Evolutionary conservation across 1,284 basidiomycete species (phyloP).

Genomic region (Puccinia novopanici): DNA sequence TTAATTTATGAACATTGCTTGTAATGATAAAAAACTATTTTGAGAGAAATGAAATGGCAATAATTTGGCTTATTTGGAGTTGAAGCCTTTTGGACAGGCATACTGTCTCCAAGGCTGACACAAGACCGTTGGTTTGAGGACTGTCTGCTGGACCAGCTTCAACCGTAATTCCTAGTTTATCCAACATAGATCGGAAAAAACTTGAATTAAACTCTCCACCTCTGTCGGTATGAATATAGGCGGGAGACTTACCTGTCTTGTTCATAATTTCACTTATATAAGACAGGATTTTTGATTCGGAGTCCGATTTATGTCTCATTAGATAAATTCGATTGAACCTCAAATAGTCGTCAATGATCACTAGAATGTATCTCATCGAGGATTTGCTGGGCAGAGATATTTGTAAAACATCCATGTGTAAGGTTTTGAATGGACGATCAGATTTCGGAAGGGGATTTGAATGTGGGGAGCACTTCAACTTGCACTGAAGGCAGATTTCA

Average conservation of each 20-base stretch:
- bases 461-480: background rate
- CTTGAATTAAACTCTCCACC: background rate
- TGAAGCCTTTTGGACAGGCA: too few relatives aligned
- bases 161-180: background rate
- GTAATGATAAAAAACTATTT: too few relatives aligned
- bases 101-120: too few relatives aligned
- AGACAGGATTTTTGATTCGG: background rate
- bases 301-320: background rate
- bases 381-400: background rate
- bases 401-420: background rate
- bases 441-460: background rate
- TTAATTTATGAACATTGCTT: too few relatives aligned
- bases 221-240: background rate
- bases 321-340: background rate
- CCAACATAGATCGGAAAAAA: background rate
- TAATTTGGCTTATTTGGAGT: too few relatives aligned
- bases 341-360: background rate
- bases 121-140: background rate
- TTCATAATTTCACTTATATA: background rate
- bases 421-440: background rate
- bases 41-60: too few relatives aligned
- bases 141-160: background rate
- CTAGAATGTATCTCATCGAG: background rate
- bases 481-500: background rate
- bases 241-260: background rate